Evolutionary conservation across 331 rosid genomes (phyloP).

Genomic region (Acacia pycnantha): DNA sequence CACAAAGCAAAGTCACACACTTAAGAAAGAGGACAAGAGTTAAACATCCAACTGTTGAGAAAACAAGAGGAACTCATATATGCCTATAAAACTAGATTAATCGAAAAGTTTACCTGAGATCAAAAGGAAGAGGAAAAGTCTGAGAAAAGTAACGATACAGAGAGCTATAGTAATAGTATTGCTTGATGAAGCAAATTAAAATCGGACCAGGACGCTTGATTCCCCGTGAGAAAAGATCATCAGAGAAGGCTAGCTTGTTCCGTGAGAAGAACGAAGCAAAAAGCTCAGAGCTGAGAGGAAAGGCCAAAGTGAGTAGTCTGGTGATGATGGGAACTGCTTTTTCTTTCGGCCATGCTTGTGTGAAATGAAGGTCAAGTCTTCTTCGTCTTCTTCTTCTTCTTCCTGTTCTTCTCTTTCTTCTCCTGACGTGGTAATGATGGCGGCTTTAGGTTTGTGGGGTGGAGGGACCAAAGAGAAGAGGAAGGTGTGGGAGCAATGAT

Average conservation of each 20-base stretch:
- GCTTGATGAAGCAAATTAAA: conserved; percentile 56
- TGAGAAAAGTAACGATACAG: background rate
- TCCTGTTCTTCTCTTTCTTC: background rate
- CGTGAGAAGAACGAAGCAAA: conserved; percentile 4
- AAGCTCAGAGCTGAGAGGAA: background rate
- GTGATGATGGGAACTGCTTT: background rate
- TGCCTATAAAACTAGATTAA: conserved; percentile 28
- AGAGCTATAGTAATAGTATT: background rate
- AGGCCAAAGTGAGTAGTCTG: background rate
- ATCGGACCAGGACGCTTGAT: conserved; percentile 95
- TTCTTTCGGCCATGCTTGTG: background rate
- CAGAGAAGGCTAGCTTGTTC: conserved; percentile 24
- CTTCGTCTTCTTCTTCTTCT: background rate
- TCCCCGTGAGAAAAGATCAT: conserved; percentile 47
- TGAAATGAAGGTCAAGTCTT: background rate
- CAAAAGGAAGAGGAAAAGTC: conserved; percentile 8
- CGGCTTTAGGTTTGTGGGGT: conserved; percentile 42
- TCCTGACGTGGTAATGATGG: conserved; percentile 38
- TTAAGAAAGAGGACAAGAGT: background rate
- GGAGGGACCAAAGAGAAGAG: conserved; percentile 19
- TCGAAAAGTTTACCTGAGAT: conserved; percentile 23
- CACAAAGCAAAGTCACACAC: background rate
- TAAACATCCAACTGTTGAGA: background rate
- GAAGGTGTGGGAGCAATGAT: conserved; percentile 68
- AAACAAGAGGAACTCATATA: background rate